Conservation (phyloP, 2,329 filamentous ascomycete species). For the Paraconiothyrium sp. region DNA sequence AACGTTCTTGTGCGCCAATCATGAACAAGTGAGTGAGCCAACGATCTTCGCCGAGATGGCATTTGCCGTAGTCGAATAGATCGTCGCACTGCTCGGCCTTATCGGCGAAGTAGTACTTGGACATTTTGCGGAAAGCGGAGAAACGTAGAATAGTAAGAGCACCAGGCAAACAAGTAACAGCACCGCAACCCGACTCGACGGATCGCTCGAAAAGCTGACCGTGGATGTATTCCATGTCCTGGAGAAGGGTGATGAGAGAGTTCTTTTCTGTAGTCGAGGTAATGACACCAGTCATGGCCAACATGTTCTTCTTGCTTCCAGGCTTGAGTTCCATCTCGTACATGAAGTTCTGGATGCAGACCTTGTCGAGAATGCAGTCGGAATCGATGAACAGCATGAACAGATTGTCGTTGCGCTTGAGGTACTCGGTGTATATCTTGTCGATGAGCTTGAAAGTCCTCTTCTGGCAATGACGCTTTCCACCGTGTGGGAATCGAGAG, state of each 20-base stretch:
- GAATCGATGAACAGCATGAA: slow-evolving; percentile 98
- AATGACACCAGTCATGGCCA: slow-evolving; percentile 97
- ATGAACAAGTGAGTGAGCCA: slow-evolving; percentile 99
- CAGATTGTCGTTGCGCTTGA: slow-evolving; percentile 87
- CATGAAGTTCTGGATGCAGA: slow-evolving; percentile 96
- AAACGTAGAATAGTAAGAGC: slow-evolving; percentile 96
- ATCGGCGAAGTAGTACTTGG: slow-evolving; percentile 97
- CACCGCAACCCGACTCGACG: slow-evolving; percentile 91
- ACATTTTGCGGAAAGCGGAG: slow-evolving; percentile 95
- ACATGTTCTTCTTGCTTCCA: slow-evolving; percentile 88
- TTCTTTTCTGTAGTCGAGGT: slow-evolving; percentile 91
- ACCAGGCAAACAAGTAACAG: slow-evolving; percentile 93
- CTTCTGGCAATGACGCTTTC: slow-evolving; percentile 94
- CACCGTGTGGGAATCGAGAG: slow-evolving; percentile 90
- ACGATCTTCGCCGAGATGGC: slow-evolving; percentile 91
- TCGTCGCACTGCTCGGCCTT: slow-evolving; percentile 96
- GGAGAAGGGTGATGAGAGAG: slow-evolving; percentile 87
- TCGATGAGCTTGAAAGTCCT: slow-evolving; percentile 92
- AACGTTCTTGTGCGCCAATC: slow-evolving; percentile 91
- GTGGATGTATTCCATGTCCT: slow-evolving; percentile 98
- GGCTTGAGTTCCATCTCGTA: slow-evolving; percentile 99
- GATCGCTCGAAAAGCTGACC: slow-evolving; percentile 96
- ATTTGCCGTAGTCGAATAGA: slow-evolving; percentile 95
- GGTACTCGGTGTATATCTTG: slow-evolving; percentile 86
- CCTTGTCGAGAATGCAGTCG: slow-evolving; percentile 90